Evolutionary conservation across 176 grass and related monocot genomes (phyloP).

Genomic region (Melocanna baccifera): DNA sequence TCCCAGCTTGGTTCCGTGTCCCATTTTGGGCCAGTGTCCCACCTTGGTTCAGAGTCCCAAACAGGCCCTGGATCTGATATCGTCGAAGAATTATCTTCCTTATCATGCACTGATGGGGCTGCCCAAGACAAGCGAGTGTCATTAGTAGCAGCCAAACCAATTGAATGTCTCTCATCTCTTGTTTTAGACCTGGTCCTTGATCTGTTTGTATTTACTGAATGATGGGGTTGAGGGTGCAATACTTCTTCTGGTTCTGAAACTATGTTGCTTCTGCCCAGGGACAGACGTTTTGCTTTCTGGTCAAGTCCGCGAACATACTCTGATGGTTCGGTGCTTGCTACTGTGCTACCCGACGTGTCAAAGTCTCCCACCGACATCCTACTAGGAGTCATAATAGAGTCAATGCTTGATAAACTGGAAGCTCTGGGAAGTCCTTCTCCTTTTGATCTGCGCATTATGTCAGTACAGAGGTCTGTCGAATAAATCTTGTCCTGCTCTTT

Average conservation of each 20-base stretch:
- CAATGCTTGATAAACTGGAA: constrained; percentile 52
- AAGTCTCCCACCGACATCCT: constrained; percentile 29
- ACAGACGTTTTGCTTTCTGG: constrained; percentile 51
- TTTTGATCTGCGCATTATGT: constrained; percentile 40
- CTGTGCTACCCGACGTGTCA: constrained; percentile 20
- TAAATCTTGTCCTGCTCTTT: constrained; percentile 15
- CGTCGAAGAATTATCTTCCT: constrained; percentile 55
- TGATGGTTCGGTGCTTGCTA: constrained; percentile 41
- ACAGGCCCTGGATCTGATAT: constrained; percentile 52
- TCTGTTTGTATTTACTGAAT: constrained; percentile 44
- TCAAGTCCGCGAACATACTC: constrained; percentile 48
- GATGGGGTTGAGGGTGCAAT: constrained; percentile 49
- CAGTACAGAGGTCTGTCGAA: background rate
- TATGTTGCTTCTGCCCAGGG: constrained; percentile 52
- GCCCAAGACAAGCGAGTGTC: constrained; percentile 39
- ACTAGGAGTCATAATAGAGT: constrained; percentile 35
- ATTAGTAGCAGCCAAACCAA: constrained; percentile 22
- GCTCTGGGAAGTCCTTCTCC: constrained; percentile 50
- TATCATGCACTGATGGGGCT: constrained; percentile 46
- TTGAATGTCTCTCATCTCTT: constrained; percentile 34
- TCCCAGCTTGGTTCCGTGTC: constrained; percentile 32
- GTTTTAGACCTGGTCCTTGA: constrained; percentile 54
- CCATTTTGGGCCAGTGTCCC: constrained; percentile 52
- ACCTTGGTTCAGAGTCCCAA: constrained; percentile 53
- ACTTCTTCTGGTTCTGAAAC: constrained; percentile 63